These are phyloP conservation scores for Daldinia sp. DNA, from an alignment of 2,329 filamentous ascomycete species.

Conservation along the genomic window DNA sequence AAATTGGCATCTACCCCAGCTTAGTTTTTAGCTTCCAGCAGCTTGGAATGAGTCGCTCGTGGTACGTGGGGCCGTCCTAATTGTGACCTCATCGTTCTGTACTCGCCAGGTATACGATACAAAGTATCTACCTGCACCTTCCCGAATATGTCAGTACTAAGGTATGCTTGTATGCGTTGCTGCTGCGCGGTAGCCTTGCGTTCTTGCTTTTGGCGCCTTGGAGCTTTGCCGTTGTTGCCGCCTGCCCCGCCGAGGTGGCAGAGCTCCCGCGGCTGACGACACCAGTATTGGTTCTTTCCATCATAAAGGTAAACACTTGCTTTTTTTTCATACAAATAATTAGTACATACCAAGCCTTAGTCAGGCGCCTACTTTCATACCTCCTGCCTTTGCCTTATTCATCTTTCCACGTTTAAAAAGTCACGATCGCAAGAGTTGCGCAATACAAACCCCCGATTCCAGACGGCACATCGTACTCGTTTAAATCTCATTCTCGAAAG, in stretches of 20 bases:
- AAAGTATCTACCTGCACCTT: slow-evolving; percentile 20
- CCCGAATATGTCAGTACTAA: neutral
- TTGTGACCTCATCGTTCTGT: slow-evolving; percentile 29
- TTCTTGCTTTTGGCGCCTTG: slow-evolving; percentile 2
- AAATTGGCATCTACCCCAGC: slow-evolving; percentile 18
- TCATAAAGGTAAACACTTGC: slow-evolving; percentile 5
- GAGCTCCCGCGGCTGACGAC: slow-evolving; percentile 41
- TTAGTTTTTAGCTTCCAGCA: neutral
- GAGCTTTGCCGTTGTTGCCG: slow-evolving; percentile 24
- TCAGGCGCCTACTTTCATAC: slow-evolving; percentile 2
- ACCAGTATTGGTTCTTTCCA: slow-evolving; percentile 25
- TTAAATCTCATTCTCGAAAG: neutral
- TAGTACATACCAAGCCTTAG: slow-evolving; percentile 14
- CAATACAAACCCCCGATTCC: neutral
- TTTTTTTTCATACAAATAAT: slow-evolving; percentile 1
- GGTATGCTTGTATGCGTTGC: neutral
- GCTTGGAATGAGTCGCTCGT: slow-evolving; percentile 2
- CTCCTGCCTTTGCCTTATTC: neutral
- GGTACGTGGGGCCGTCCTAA: slow-evolving; percentile 7
- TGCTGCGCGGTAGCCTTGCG: slow-evolving; percentile 10
- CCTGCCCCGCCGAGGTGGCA: slow-evolving; percentile 36
- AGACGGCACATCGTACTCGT: neutral
- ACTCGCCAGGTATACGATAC: neutral
- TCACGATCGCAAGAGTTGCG: neutral
- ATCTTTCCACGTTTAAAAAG: neutral